Base-by-base conservation (phyloP, 1,284 basidiomycete species). In the Tylopilus sp. region DNA sequence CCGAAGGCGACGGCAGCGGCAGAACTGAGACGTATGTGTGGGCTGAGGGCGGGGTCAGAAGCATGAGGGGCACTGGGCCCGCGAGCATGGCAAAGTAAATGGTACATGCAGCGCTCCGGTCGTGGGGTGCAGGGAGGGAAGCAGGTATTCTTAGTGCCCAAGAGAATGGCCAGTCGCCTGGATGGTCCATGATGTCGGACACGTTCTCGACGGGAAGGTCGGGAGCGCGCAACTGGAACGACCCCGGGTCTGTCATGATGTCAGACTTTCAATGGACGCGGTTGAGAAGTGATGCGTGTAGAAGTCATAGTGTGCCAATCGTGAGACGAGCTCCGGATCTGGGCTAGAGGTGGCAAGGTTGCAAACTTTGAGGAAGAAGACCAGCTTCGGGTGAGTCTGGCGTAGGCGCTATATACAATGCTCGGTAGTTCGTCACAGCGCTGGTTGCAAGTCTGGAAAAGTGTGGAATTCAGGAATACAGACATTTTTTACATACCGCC, bases 91-190 rank as follows among this genome's bases (percentile, higher is more conserved):
- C 88, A 66, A 87, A 80, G 78, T 95, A 94, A 18, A 87, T 88
- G 24, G 80, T 75, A 29, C 89, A 88, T 9, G 94, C 91, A 52
- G 86, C 85, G 47, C 81, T 82, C 94, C 94, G 95, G 26, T 90
- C 88, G 6, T 83, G 78, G 12, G 93, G 93, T 29, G 83, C 84
- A 5, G 86, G 79, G 3, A 95, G 76, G 32, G 88, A 88, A 6
- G 91, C 92, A 22, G 90, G 91, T 2, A 94, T 80, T 33, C 90
- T 89, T 38, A 95, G 87, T 15, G 94, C 90, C 66, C 88, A 89
- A 26, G 89, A 85, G 22, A 95, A 87, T 71, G 94, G 92, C 91
- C 93, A 95, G 74, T 94, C 91, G 18, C 89, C 91, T 15, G 94
- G 78, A 70, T 89, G 86, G 68, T 94, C 91, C 77, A 95, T 80